A percentile compares a stretch with the other conserved stretches of the same genome.
phyloP scores from a whole-genome alignment of 305 asterid species.

The Salvia sclarea region DNA sequence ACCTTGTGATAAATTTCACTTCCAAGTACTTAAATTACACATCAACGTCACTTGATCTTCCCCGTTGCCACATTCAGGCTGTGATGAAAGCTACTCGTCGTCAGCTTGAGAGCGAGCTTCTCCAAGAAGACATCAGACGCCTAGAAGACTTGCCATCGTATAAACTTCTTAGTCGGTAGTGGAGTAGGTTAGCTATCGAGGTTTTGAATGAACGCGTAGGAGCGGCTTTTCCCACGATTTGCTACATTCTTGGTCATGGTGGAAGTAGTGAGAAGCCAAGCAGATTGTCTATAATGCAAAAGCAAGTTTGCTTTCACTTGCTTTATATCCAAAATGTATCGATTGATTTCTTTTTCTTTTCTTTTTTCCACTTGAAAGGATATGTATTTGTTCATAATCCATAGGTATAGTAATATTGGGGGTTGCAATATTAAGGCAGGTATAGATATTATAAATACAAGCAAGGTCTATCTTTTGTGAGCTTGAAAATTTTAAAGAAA shows the following conservation, averaged over 20 bases:
- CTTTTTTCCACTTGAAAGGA: not conserved
- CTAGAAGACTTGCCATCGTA: constrained; percentile 88
- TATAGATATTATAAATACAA: not conserved
- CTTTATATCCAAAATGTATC: not conserved
- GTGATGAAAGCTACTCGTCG: constrained; percentile 96
- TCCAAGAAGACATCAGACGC: constrained; percentile 62
- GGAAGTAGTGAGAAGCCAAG: not conserved
- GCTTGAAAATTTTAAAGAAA: not conserved
- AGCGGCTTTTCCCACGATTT: not conserved
- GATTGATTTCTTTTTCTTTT: not conserved
- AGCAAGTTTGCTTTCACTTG: not conserved
- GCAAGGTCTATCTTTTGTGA: not conserved
- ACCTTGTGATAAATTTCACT: not conserved
- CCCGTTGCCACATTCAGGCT: constrained; percentile 39
- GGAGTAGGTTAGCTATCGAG: not conserved
- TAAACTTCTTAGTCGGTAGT: constrained; percentile 59
- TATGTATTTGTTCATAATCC: constrained; percentile 23
- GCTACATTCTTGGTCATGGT: not conserved
- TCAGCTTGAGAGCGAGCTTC: constrained; percentile 79
- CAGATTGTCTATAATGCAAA: not conserved
- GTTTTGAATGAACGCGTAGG: not conserved
- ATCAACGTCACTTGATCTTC: not conserved
- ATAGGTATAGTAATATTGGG: not conserved
- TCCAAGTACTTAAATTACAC: no score
- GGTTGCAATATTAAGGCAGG: not conserved